Conservation (phyloP, 139 green algal genomes). For the Chlorella vulgaris region DNA sequence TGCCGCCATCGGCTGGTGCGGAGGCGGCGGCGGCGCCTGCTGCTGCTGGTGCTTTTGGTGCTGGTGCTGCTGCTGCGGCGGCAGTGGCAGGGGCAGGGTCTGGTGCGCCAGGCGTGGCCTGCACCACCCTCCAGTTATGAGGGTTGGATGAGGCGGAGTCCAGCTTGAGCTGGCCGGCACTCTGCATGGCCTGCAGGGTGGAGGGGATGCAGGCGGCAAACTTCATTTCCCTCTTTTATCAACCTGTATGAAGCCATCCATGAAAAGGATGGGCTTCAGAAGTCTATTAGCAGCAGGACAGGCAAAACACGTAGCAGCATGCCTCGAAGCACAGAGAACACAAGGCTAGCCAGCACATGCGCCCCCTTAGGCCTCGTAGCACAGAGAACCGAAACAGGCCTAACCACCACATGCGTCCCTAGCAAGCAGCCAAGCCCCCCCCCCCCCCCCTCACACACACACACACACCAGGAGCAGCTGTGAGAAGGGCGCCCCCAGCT, state of each 20-base stretch:
- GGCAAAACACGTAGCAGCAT: too few relatives aligned
- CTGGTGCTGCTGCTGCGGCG: background rate
- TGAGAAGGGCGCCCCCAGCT: constrained; percentile 10
- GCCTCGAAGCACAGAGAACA: too few relatives aligned
- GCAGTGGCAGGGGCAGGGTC: background rate
- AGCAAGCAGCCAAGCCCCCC: background rate
- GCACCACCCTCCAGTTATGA: background rate
- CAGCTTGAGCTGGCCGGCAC: constrained; percentile 13
- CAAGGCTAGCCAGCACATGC: too few relatives aligned
- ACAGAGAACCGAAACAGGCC: background rate
- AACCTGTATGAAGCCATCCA: background rate
- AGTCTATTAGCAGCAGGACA: background rate
- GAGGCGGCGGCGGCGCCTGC: background rate
- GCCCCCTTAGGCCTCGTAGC: too few relatives aligned
- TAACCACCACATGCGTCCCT: background rate
- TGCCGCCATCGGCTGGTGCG: too few relatives aligned
- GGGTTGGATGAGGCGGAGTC: background rate
- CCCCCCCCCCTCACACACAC: too few relatives aligned
- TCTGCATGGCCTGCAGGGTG: constrained; percentile 21
- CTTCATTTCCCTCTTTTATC: background rate
- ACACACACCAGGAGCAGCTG: constrained; percentile 3
- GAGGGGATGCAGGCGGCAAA: background rate
- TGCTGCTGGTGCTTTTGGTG: background rate
- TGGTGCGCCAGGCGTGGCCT: background rate
- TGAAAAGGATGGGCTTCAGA: background rate